Percentiles rank a stretch among this genome's conserved stretches.
Conservation (phyloP, 2,329 filamentous ascomycete species). For the Colletotrichum musicola region DNA sequence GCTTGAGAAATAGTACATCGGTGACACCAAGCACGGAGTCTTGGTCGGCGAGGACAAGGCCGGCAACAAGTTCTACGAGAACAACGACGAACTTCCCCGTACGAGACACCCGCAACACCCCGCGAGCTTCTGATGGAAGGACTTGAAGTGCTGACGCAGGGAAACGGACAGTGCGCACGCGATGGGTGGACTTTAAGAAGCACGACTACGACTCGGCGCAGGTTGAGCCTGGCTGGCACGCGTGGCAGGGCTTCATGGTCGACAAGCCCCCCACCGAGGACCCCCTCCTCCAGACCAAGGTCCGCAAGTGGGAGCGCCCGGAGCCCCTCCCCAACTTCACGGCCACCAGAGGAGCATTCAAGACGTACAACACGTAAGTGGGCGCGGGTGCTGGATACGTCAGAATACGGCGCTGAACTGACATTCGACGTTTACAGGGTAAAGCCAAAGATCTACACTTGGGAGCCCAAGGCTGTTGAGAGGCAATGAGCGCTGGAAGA, state of each 20-base stretch:
- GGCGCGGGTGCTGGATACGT: neutral
- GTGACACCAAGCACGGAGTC: constrained; percentile 95
- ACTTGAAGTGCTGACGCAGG: constrained; percentile 31
- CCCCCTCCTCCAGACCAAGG: constrained; percentile 73
- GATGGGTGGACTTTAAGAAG: constrained; percentile 98
- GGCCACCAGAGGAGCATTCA: constrained; percentile 82
- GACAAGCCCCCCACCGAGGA: constrained; percentile 88
- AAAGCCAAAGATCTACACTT: constrained; percentile 66
- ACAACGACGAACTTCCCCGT: constrained; percentile 93
- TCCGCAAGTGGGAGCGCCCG: constrained; percentile 81
- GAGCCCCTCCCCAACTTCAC: constrained; percentile 82
- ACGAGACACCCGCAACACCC: constrained; percentile 50
- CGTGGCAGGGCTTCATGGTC: constrained; percentile 95
- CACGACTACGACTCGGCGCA: constrained; percentile 86
- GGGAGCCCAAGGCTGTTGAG: constrained; percentile 58
- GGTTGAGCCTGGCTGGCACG: constrained; percentile 97
- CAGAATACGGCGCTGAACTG: neutral
- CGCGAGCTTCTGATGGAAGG: constrained; percentile 17
- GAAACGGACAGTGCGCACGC: constrained; percentile 79
- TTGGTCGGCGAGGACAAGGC: constrained; percentile 88
- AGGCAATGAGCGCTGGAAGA: constrained; percentile 40
- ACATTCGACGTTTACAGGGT: constrained; percentile 50
- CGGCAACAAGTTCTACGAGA: constrained; percentile 99
- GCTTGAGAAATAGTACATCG: constrained; percentile 63
- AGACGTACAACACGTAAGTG: constrained; percentile 94